Conservation (phyloP, 345 rosid species). For the Eucalyptus tenuipes region DNA sequence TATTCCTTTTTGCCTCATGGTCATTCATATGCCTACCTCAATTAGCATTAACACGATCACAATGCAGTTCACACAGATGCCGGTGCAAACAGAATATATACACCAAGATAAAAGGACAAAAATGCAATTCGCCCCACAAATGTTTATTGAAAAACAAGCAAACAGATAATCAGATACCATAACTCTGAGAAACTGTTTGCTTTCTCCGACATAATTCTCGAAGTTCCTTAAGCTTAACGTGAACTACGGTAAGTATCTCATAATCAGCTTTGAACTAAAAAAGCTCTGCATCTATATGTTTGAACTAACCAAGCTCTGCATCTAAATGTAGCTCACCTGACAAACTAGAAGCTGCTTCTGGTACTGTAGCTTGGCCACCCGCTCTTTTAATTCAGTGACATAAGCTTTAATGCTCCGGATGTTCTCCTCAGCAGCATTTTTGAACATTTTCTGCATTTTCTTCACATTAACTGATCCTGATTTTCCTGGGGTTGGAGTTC, state of each 20-base stretch:
- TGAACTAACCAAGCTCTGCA: neutral
- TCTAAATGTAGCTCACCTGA: slow-evolving; percentile 39
- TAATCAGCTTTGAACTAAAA: neutral
- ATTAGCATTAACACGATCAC: neutral
- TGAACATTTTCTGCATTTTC: slow-evolving; percentile 90
- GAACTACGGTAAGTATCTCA: neutral
- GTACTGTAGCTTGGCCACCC: slow-evolving; percentile 93
- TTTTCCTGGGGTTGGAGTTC: slow-evolving; percentile 39
- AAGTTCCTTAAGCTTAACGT: neutral
- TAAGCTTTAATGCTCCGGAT: slow-evolving; percentile 71
- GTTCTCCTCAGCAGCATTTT: slow-evolving; percentile 94
- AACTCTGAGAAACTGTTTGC: neutral
- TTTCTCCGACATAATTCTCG: neutral
- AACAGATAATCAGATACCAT: neutral
- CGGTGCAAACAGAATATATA: neutral
- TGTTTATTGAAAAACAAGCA: neutral
- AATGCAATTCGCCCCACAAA: neutral
- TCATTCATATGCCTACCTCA: neutral
- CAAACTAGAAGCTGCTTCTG: slow-evolving; percentile 98
- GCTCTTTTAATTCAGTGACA: slow-evolving; percentile 81
- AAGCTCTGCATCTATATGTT: neutral
- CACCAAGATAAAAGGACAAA: neutral
- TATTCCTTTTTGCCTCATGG: neutral
- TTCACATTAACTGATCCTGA: slow-evolving; percentile 76
- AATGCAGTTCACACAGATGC: neutral